phyloP scores from a whole-genome alignment of 257 asterid species.

The Scutellaria galericulata region DNA sequence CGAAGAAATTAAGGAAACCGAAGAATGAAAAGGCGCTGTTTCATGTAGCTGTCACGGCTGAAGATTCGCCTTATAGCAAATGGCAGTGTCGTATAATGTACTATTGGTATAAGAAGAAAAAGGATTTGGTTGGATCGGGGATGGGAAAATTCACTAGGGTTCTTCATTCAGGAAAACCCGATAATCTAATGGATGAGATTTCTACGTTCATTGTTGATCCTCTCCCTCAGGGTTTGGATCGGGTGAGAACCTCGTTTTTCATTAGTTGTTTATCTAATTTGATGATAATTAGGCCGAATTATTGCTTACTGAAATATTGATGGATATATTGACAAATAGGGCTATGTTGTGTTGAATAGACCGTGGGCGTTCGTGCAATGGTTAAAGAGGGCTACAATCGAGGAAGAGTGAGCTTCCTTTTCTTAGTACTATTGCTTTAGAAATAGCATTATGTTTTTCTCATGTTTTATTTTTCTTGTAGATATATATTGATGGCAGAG shows the following conservation, averaged over 20 bases:
- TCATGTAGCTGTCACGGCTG: conserved; percentile 58
- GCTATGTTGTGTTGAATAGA: conserved; percentile 68
- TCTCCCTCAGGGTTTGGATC: conserved; percentile 59
- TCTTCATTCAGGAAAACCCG: conserved; percentile 63
- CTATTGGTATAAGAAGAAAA: conserved; percentile 58
- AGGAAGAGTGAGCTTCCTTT: conserved; percentile 62
- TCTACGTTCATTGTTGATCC: conserved; percentile 69
- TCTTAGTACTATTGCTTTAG: neutral
- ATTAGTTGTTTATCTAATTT: no score
- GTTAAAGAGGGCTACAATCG: conserved; percentile 58
- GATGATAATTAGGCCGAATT: no score
- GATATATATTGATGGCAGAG: conserved; percentile 68
- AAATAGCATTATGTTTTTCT: neutral
- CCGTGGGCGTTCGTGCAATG: conserved; percentile 83
- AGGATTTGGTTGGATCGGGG: conserved; percentile 57
- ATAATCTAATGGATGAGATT: conserved; percentile 66
- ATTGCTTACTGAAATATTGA: no score
- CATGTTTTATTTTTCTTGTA: conserved; percentile 24
- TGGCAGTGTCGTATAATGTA: conserved; percentile 74
- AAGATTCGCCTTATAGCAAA: conserved; percentile 53
- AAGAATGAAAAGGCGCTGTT: conserved; percentile 35
- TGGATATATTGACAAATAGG: conserved; percentile 39
- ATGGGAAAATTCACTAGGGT: conserved; percentile 68
- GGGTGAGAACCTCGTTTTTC: conserved; percentile 36
- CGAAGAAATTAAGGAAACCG: conserved; percentile 25